Evolutionary conservation across 139 green algal species (phyloP), one percentile per base, ranked within the genome.

Genomic region (Chlamydomonas sp.): DNA sequence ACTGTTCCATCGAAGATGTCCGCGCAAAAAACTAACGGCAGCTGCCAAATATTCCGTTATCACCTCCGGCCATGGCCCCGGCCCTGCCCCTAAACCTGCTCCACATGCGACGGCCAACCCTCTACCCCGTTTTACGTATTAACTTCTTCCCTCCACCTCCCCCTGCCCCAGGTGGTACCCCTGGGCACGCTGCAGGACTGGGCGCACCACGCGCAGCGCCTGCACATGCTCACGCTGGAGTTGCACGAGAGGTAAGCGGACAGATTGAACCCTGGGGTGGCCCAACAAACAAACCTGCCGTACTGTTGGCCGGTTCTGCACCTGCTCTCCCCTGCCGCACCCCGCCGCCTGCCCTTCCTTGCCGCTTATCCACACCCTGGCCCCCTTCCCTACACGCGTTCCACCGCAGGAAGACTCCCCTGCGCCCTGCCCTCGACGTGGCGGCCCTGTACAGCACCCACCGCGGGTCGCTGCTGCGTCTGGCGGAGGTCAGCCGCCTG

Each of bases 211-310:
- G 57, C 64, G 2, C 16, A 63, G 64, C 16, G 18, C 16, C 84
- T 68, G 6, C 84, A 88, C 57, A 82, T 83, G 75, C 15, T 88
- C 20, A 88, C 84, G 0, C 57, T 88, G 63, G 84, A 88, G 84
- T 57, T 88, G 75, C 84, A 88, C 84, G 18, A 69, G 14, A 62
- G 3, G 78, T 83, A 62, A 69, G 84, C 10, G 66, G 10, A 10
- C 66, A 71, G 31, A 49, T 49, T 49, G 31, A 49, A 49, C 31
- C 31, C 31, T 49, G 31, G 31, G 31, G 31, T 49, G 31, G 31
- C 31, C 31, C 31, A 49, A 49, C 31, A 49, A 49, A 49, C 31
- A 49, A 49, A 49, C 31, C 31, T 49, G 31, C 31, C 31, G 31
- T 49, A 49, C 31, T 49, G 31, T 49, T 49, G 31, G 31, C 31